Conservation (phyloP, 2,329 filamentous ascomycete genomes). For the Xylariaceae sp. region DNA sequence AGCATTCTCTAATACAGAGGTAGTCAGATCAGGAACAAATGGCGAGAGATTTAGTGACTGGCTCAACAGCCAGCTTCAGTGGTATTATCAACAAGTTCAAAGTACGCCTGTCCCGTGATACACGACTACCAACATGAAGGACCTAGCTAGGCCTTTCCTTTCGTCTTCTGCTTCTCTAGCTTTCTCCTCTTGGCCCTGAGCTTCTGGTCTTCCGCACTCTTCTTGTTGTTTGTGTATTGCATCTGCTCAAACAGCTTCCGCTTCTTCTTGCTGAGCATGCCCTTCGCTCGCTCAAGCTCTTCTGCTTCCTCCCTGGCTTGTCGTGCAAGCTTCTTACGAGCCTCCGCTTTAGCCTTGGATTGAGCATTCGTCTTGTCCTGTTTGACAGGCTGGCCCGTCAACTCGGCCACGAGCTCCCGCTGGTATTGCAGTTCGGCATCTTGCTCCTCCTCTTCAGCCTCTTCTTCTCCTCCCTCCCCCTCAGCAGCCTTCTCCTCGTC, state of each 20-base stretch:
- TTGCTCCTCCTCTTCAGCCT: slow-evolving; percentile 52
- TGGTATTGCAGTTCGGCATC: slow-evolving; percentile 65
- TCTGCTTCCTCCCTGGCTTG: slow-evolving; percentile 72
- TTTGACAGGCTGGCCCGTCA: slow-evolving; percentile 59
- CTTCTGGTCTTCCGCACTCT: slow-evolving; percentile 82
- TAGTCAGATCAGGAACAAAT: too few relatives aligned
- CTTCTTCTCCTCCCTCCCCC: slow-evolving; percentile 31
- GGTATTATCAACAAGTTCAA: slow-evolving; percentile 13
- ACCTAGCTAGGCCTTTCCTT: slow-evolving; percentile 20
- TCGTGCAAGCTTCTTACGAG: slow-evolving; percentile 60
- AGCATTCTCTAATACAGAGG: too few relatives aligned
- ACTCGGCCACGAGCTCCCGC: slow-evolving; percentile 85
- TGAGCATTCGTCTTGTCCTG: slow-evolving; percentile 43
- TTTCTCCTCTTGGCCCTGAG: slow-evolving; percentile 84
- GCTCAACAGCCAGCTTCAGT: too few relatives aligned
- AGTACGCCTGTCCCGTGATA: slow-evolving; percentile 3
- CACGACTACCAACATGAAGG: too few relatives aligned
- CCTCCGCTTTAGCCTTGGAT: slow-evolving; percentile 60
- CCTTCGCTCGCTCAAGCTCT: slow-evolving; percentile 86
- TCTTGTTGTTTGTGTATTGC: slow-evolving; percentile 89
- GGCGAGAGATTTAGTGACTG: too few relatives aligned
- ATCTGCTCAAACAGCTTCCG: slow-evolving; percentile 96
- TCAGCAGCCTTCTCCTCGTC: slow-evolving; percentile 36
- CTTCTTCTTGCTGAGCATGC: slow-evolving; percentile 98
- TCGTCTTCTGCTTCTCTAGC: slow-evolving; percentile 57